Evolutionary conservation across 345 rosid genomes (phyloP), one percentile per base, ranked within the genome.

Genomic region (Firmiana major): DNA sequence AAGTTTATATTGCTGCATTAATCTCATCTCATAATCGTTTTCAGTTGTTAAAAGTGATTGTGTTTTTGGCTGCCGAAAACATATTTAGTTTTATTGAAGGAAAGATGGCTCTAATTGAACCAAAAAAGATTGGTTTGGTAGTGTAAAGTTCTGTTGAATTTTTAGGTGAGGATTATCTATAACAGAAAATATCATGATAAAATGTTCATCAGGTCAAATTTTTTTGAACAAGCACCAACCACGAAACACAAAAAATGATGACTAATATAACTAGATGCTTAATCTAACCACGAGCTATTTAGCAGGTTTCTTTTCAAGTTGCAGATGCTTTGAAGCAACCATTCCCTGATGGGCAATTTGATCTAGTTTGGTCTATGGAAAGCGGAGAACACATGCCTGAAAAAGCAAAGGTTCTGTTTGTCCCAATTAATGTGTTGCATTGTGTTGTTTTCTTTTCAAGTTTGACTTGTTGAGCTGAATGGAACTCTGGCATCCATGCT

Each of bases 301-400:
- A 10, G 75, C 84, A 91, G 97, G 93, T 81, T 22, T 83, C 90
- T 5, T 91, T 91, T 84, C 97, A 85, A 88, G 98, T 94, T 70
- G 97, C 89, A 55, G 94, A 94, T 84, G 98, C 97, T 40, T 81
- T 94, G 81, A 85, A 88, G 16, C 97, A 94, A 79, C 97, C 98
- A 54, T 94, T 94, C 85, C 89, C 94, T 24, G 95, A 90, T 79
- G 89, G 79, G 2, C 81, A 81, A 49, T 94, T 94, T 74, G 93
- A 94, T 86, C 87, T 91, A 5, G 94, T 94, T 9, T 94, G 97
- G 97, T 92, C 97, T 53, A 94, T 94, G 97, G 98, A 92, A 87
- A 94, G 98, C 46, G 97, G 97, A 78, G 98, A 94, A 78, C 97
- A 92, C 86, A 91, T 94, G 93, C 97, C 97, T 42, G 91, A 94